Percentiles rank a stretch among this genome's conserved stretches.
phyloP scores from a whole-genome alignment of 2,329 filamentous ascomycete species.

The Balansia obtecta region DNA sequence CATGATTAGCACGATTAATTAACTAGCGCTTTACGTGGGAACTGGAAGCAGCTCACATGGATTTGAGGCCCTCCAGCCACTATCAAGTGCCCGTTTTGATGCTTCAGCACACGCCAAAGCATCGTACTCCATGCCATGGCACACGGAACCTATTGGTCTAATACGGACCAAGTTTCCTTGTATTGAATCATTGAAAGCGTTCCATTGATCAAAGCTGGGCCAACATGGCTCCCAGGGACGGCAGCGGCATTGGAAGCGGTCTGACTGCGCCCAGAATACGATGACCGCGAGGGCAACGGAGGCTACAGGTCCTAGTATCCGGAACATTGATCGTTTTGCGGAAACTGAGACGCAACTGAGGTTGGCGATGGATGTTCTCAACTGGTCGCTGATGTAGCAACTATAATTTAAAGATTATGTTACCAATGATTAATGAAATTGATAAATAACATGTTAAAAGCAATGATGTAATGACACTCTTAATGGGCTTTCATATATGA shows the following conservation, averaged over 20 bases:
- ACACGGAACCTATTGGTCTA: not conserved
- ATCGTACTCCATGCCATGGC: not conserved
- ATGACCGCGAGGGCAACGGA: not conserved
- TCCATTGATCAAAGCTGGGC: not conserved
- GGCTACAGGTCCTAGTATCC: not conserved
- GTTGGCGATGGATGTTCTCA: too few species aligned
- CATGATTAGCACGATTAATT: not conserved
- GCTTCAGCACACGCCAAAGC: not conserved
- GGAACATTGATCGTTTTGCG: not conserved
- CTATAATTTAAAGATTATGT: not conserved
- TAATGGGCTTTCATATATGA: too few species aligned
- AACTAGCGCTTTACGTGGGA: not conserved
- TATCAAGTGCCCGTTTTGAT: not conserved
- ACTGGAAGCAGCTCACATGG: not conserved
- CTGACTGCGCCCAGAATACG: not conserved
- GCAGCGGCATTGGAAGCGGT: not conserved
- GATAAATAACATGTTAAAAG: not conserved
- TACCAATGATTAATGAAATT: not conserved
- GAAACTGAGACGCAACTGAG: not conserved
- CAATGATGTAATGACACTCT: not conserved
- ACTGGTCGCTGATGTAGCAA: not conserved
- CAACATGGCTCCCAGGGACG: conserved; percentile 1
- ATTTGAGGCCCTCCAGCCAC: not conserved
- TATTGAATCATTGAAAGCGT: not conserved
- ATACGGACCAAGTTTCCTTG: not conserved